These are phyloP conservation scores for Novymonas esmeraldas DNA, from an alignment of 208 protist genomes.

Conservation along the genomic window DNA sequence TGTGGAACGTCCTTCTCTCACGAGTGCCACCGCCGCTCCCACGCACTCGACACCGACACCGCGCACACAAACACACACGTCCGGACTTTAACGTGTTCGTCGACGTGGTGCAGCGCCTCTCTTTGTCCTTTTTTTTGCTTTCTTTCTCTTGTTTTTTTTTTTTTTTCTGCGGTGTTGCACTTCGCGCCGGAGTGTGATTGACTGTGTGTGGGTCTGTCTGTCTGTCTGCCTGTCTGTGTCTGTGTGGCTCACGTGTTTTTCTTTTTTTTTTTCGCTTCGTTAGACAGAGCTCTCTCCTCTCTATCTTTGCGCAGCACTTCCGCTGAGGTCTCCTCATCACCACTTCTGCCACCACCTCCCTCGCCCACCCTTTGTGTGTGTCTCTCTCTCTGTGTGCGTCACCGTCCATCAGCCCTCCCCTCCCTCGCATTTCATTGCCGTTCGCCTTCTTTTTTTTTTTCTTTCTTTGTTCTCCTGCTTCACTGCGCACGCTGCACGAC, in stretches of 20 bases:
- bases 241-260: slow-evolving; percentile 1
- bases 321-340: too few species aligned
- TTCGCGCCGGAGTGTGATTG: background rate
- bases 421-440: slow-evolving; percentile 3
- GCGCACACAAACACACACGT: background rate
- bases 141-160: slow-evolving; percentile 5
- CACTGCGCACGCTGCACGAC: background rate
- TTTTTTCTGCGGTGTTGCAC: background rate
- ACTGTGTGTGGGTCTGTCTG: background rate
- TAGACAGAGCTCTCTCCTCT: background rate
- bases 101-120: background rate
- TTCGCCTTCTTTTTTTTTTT: background rate
- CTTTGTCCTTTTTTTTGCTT: background rate
- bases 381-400: too few species aligned
- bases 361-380: background rate
- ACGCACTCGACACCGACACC: background rate
- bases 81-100: background rate
- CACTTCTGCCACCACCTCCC: too few species aligned
- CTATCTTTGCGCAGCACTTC: too few species aligned
- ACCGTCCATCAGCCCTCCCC: background rate
- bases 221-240: background rate
- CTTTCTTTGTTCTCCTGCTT: background rate
- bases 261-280: background rate
- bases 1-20: background rate
- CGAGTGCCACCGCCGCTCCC: too few species aligned